Conservation (phyloP, 108 stramenopile genomes). For the Nitzschia sp. region DNA sequence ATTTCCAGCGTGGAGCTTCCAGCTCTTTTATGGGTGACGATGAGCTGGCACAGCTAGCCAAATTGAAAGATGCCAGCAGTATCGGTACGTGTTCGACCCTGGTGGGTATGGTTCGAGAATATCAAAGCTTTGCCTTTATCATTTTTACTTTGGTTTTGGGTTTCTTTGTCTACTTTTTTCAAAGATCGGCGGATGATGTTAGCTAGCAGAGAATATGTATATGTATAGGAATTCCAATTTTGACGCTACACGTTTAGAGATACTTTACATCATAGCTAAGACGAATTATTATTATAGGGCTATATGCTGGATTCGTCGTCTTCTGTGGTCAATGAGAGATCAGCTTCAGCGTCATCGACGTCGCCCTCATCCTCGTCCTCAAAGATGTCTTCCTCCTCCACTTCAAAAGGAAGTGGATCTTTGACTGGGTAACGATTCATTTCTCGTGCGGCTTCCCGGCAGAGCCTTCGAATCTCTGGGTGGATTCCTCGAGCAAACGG, state of each 20-base stretch:
- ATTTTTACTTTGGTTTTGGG: conserved; percentile 36
- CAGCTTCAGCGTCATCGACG: too few species aligned
- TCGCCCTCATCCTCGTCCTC: conserved; percentile 6
- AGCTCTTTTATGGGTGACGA: conserved; percentile 29
- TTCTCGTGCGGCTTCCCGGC: conserved; percentile 61
- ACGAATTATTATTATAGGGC: too few species aligned
- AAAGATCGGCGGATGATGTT: conserved; percentile 15
- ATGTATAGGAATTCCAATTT: too few species aligned
- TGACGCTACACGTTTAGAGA: not conserved
- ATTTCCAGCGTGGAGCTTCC: conserved; percentile 17
- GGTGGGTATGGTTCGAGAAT: not conserved
- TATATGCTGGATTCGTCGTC: too few species aligned
- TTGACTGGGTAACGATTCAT: conserved; percentile 87
- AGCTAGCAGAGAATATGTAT: too few species aligned
- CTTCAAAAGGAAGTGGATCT: conserved; percentile 76
- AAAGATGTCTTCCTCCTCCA: conserved; percentile 23
- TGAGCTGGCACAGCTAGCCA: conserved; percentile 27
- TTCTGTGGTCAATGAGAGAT: too few species aligned
- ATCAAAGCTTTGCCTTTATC: conserved; percentile 30
- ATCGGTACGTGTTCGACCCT: not conserved
- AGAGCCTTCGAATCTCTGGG: conserved; percentile 61
- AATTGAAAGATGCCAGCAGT: conserved; percentile 5
- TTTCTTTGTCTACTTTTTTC: conserved; percentile 21
- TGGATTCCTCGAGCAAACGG: conserved; percentile 64
- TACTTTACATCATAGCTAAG: too few species aligned